phyloP scores from a whole-genome alignment of 2,329 filamentous ascomycete species.

The Pseudogymnoascus sp. region DNA sequence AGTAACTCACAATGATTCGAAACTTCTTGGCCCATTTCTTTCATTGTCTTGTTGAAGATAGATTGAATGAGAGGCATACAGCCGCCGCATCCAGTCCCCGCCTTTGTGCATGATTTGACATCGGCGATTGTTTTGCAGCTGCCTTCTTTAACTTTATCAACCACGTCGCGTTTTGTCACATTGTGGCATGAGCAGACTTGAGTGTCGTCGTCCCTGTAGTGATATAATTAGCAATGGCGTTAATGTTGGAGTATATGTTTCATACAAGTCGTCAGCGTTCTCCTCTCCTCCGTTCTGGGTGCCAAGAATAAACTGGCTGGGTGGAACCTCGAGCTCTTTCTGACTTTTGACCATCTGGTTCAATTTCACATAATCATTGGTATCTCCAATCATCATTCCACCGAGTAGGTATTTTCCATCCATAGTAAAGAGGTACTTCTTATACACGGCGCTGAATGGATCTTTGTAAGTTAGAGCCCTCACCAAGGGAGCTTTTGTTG shows the following conservation, averaged over 20 bases:
- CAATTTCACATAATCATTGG: constrained; percentile 80
- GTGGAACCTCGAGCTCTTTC: constrained; percentile 69
- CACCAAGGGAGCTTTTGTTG: constrained; percentile 45
- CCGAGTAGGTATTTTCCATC: constrained; percentile 86
- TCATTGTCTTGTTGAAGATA: constrained; percentile 87
- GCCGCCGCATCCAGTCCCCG: constrained; percentile 82
- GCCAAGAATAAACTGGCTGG: constrained; percentile 76
- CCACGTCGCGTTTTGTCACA: constrained; percentile 76
- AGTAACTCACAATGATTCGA: constrained; percentile 55
- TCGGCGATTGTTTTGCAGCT: constrained; percentile 74
- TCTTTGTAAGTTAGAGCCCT: constrained; percentile 85
- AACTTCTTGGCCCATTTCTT: constrained; percentile 76
- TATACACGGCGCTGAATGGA: constrained; percentile 81
- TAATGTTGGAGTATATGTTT: background rate
- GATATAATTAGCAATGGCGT: constrained; percentile 1
- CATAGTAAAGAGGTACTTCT: constrained; percentile 84
- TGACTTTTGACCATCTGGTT: constrained; percentile 81
- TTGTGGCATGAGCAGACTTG: constrained; percentile 94
- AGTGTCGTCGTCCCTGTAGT: constrained; percentile 57
- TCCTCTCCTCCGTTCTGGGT: constrained; percentile 67
- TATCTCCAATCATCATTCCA: constrained; percentile 97
- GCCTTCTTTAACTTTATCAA: constrained; percentile 64
- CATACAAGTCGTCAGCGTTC: constrained; percentile 54
- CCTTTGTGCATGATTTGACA: constrained; percentile 85
- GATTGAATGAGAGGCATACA: constrained; percentile 82